A percentile compares a stretch with the other conserved stretches of the same genome.
Conservation (phyloP, 495 filamentous ascomycete species). For the Bathelium albidoporum region DNA sequence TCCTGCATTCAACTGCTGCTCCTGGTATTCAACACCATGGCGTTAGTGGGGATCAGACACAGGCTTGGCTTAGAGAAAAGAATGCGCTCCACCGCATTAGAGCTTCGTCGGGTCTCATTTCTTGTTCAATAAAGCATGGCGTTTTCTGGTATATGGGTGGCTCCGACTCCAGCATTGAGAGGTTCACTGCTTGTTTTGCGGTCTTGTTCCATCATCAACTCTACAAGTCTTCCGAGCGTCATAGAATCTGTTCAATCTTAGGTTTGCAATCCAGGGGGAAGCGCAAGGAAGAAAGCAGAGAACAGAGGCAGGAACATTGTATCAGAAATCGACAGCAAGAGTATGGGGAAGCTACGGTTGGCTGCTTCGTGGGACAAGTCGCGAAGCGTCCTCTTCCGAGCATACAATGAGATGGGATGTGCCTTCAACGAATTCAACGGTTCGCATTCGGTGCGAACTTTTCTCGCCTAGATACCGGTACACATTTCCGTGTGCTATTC, state of each 20-base stretch:
- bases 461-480: background rate
- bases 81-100: background rate
- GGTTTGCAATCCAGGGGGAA: too few relatives aligned
- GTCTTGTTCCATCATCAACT: background rate
- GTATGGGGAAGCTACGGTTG: too few relatives aligned
- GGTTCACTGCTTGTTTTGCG: background rate
- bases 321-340: too few relatives aligned
- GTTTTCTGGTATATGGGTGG: background rate
- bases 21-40: slow-evolving; percentile 4
- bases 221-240: too few relatives aligned
- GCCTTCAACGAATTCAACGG: background rate
- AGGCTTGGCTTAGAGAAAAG: background rate
- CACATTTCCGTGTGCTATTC: background rate
- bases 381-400: background rate
- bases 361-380: background rate
- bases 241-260: too few relatives aligned
- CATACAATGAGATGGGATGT: background rate
- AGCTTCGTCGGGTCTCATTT: background rate
- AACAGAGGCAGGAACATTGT: too few relatives aligned
- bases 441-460: background rate
- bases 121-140: background rate
- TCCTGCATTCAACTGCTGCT: slow-evolving; percentile 2
- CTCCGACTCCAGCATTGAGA: background rate
- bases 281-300: too few relatives aligned
- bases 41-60: background rate